phyloP scores from a whole-genome alignment of 2,329 filamentous ascomycete species.

The Aspergillus ochraceus region DNA sequence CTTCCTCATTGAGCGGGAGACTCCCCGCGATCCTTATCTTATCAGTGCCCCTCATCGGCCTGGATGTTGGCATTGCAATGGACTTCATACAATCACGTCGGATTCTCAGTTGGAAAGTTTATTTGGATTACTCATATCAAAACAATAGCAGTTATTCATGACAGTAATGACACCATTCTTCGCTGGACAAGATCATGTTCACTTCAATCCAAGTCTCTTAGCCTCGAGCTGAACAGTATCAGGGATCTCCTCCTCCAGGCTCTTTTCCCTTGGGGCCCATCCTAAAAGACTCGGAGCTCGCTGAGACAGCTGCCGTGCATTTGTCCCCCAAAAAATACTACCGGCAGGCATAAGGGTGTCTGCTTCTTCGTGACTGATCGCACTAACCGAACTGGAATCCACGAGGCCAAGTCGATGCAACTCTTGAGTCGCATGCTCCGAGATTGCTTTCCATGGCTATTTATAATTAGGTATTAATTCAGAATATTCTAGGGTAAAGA shows the following conservation, averaged over 20 bases:
- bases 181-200: not conserved
- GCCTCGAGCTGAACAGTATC: constrained; percentile 24
- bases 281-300: constrained; percentile 23
- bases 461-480: not conserved
- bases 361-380: constrained; percentile 24
- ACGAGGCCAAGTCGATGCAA: constrained; percentile 21
- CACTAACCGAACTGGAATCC: constrained; percentile 18
- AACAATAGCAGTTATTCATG: no score
- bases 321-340: constrained; percentile 31
- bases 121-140: no score
- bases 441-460: constrained; percentile 27
- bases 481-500: not conserved
- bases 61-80: no score
- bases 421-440: constrained; percentile 21
- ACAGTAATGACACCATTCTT: no score
- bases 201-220: constrained; percentile 6
- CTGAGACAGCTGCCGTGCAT: constrained; percentile 23
- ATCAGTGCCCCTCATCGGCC: no score
- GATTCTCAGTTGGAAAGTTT: no score
- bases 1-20: not conserved
- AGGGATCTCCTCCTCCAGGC: constrained; percentile 27
- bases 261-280: constrained; percentile 23
- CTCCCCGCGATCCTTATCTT: no score
- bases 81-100: no score
- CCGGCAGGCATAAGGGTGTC: constrained; percentile 24